Evolutionary conservation across 129 eudicot genomes (phyloP).

Genomic region (Pittosporum tobira): DNA sequence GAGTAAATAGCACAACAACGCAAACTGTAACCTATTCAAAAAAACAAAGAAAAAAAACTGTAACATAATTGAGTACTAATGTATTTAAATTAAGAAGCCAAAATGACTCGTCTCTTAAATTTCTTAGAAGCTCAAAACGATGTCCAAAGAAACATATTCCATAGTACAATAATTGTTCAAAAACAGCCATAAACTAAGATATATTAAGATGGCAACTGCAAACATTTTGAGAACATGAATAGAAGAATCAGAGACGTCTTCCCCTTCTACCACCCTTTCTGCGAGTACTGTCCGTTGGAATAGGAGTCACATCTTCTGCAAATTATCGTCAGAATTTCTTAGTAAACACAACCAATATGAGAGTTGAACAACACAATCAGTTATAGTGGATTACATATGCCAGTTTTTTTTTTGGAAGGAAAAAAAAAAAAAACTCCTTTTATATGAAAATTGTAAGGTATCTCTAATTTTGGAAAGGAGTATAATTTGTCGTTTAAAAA

Average conservation of each 20-base stretch:
- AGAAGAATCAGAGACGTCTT: conserved; percentile 19
- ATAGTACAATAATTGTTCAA: neutral
- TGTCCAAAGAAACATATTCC: neutral
- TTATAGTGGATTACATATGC: too few species aligned
- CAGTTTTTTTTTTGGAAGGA: too few species aligned
- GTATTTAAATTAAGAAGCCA: neutral
- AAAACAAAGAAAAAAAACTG: neutral
- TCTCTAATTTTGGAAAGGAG: too few species aligned
- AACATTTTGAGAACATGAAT: neutral
- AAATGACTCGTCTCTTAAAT: neutral
- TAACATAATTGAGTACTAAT: too few species aligned
- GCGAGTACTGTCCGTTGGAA: conserved; percentile 25
- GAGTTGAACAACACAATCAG: too few species aligned
- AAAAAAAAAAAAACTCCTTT: too few species aligned
- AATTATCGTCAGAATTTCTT: neutral
- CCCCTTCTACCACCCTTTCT: conserved; percentile 33
- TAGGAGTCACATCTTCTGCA: conserved; percentile 30
- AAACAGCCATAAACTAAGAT: neutral
- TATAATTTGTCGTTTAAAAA: too few species aligned
- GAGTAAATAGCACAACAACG: neutral
- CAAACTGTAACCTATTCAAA: too few species aligned
- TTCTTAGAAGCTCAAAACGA: neutral
- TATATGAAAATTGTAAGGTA: too few species aligned
- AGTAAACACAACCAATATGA: too few species aligned
- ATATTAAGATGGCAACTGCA: neutral